A percentile compares a stretch with the other conserved stretches of the same genome.
These are phyloP conservation scores for Gaeumannomyces tritici DNA, from an alignment of 2,329 filamentous ascomycete genomes.

Conservation along the genomic window DNA sequence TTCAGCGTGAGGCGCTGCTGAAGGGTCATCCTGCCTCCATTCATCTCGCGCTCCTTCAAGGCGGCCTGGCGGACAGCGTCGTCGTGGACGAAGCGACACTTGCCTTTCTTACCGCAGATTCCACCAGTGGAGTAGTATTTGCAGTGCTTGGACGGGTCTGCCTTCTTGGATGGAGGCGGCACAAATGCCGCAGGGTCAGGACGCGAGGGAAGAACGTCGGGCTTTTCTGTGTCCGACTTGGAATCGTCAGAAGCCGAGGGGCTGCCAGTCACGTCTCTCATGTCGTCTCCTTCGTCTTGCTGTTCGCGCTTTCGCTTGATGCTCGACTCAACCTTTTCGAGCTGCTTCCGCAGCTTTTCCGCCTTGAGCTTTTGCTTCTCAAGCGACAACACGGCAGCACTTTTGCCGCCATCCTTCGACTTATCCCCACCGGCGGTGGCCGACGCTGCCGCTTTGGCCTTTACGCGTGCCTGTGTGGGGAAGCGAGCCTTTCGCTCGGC, in stretches of 20 bases:
- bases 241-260: slow-evolving; percentile 29
- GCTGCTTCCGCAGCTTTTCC: slow-evolving; percentile 52
- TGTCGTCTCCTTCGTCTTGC: slow-evolving; percentile 58
- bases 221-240: slow-evolving; percentile 45
- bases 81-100: slow-evolving; percentile 65
- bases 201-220: slow-evolving; percentile 47
- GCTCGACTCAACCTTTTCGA: slow-evolving; percentile 62
- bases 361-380: slow-evolving; percentile 46
- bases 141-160: slow-evolving; percentile 56
- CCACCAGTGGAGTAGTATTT: slow-evolving; percentile 63
- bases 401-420: slow-evolving; percentile 50
- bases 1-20: slow-evolving; percentile 57
- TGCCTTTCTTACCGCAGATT: slow-evolving; percentile 63
- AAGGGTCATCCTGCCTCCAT: slow-evolving; percentile 56
- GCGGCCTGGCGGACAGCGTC: slow-evolving; percentile 52
- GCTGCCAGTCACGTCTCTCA: slow-evolving; percentile 36
- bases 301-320: slow-evolving; percentile 60
- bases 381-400: slow-evolving; percentile 36
- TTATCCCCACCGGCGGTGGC: slow-evolving; percentile 30
- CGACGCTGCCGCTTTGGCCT: slow-evolving; percentile 48
- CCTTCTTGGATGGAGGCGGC: slow-evolving; percentile 41
- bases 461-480: slow-evolving; percentile 64
- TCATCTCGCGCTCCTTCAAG: slow-evolving; percentile 52
- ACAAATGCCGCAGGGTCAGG: slow-evolving; percentile 18
- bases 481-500: slow-evolving; percentile 71